Evolutionary conservation across 2,329 filamentous ascomycete species (phyloP), one percentile per base, ranked within the genome.

Genomic region (Epichloe festucae): DNA sequence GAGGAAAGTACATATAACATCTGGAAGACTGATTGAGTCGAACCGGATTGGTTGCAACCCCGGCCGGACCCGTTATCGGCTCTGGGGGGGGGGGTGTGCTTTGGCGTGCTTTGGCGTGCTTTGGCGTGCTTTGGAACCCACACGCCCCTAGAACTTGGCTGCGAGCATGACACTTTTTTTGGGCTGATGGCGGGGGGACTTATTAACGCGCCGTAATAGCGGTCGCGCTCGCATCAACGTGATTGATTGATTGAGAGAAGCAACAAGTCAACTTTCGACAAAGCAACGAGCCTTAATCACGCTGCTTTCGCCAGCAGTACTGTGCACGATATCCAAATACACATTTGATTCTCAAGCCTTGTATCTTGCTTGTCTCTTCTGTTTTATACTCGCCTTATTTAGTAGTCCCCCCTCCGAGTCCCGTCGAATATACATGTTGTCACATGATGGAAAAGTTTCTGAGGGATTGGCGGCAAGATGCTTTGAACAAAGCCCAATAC

Each of bases 401-500:
- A 2, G 34, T 39, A 17, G 17, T 17, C 17, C 23, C 35, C 31
- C 31, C 31, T 31, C 10, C 36, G 36, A 19, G 15, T 48, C 36
- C 35, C 36, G 17, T 42, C 31, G 39, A 36, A 36, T 43, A 14
- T 36, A 10, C n/a, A 49, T 49, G 48, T 40, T 10, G 35, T 21
- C 27, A 39, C 49, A 46, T n/a, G 46, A 97, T 98, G 93, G 89
- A 97, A 75, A 84, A 82, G 63, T 96, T 91, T 70, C 78, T 98
- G 64, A 85, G 90, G 65, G 85, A 87, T 63, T 98, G 93, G 93
- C 81, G 90, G 65, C 88, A 95, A 70, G 89, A 96, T 73, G 90
- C 91, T 65, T 75, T 95, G 63, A 91, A 95, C 71, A 93, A 94
- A 68, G 89, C 93, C 57, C 93, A 98, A 67, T 90, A 96, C 68